phyloP scores from a whole-genome alignment of 805 yeast genomes.

The Nakazawaea molendinolei region DNA sequence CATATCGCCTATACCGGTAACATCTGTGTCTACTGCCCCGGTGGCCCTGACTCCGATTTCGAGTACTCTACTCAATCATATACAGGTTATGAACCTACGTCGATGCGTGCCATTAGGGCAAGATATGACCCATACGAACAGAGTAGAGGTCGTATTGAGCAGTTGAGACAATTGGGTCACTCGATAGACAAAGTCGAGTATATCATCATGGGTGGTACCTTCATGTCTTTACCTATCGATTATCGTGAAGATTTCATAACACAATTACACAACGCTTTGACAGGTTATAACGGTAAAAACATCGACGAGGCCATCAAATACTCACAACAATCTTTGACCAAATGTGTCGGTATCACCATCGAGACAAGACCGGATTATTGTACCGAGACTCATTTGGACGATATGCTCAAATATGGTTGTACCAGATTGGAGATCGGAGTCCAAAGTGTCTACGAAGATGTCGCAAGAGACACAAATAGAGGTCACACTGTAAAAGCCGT shows the following conservation, averaged over 20 bases:
- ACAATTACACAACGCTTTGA: slow-evolving; percentile 87
- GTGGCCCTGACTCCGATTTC: slow-evolving; percentile 98
- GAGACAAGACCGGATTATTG: slow-evolving; percentile 99
- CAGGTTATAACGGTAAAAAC: slow-evolving; percentile 84
- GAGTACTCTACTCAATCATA: slow-evolving; percentile 97
- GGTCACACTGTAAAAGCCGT: slow-evolving; percentile 97
- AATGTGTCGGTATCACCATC: slow-evolving; percentile 97
- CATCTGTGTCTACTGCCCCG: slow-evolving; percentile 97
- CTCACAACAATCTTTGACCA: slow-evolving; percentile 91
- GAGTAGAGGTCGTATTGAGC: slow-evolving; percentile 96
- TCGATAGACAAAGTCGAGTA: slow-evolving; percentile 96
- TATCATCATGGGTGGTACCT: slow-evolving; percentile 98
- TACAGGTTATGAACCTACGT: slow-evolving; percentile 97
- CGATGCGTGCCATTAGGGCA: slow-evolving; percentile 99
- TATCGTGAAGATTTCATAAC: slow-evolving; percentile 88
- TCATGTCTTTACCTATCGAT: slow-evolving; percentile 87
- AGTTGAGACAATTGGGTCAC: slow-evolving; percentile 90
- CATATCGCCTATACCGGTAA: slow-evolving; percentile 98
- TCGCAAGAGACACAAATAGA: slow-evolving; percentile 95
- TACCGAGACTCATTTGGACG: slow-evolving; percentile 90
- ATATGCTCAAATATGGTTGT: slow-evolving; percentile 94
- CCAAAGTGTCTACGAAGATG: slow-evolving; percentile 95
- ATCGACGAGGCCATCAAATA: slow-evolving; percentile 85
- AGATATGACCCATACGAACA: slow-evolving; percentile 98
- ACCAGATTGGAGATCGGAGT: slow-evolving; percentile 96